Evolutionary conservation across 2,329 filamentous ascomycete genomes (phyloP).

Genomic region (Colletotrichum sojae): DNA sequence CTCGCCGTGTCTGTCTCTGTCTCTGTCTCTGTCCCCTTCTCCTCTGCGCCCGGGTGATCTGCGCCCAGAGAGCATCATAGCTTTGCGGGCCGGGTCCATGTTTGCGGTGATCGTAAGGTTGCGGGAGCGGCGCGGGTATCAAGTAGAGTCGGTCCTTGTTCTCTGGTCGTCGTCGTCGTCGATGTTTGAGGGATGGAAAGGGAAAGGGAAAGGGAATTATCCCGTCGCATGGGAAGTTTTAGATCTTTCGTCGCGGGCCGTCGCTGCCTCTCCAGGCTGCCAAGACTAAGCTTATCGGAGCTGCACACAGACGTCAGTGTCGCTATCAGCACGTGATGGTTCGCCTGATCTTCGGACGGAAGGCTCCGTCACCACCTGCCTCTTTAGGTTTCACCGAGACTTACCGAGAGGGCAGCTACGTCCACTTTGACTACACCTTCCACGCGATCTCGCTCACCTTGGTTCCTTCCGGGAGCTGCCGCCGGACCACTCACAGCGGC

Average conservation of each 20-base stretch:
- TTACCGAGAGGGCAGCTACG: neutral
- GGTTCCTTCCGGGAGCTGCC: neutral
- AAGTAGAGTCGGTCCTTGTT: neutral
- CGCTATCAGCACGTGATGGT: constrained; percentile 5
- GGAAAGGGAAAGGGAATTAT: neutral
- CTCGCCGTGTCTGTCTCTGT: constrained; percentile 42
- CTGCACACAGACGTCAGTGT: constrained; percentile 16
- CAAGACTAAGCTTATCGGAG: constrained; percentile 2
- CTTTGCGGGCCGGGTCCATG: constrained; percentile 70
- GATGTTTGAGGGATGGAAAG: neutral
- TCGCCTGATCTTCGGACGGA: neutral
- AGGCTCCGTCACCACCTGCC: neutral
- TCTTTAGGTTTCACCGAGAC: neutral
- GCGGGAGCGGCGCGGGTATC: neutral
- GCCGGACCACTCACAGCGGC: constrained; percentile 3
- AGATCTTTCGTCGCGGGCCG: neutral
- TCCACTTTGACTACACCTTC: neutral
- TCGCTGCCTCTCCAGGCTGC: neutral
- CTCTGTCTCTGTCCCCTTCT: constrained; percentile 1
- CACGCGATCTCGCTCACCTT: neutral
- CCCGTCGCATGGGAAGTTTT: neutral
- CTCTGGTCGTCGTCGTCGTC: constrained; percentile 9
- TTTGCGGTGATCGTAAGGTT: constrained; percentile 39
- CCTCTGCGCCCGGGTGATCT: constrained; percentile 55
- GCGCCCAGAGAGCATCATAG: constrained; percentile 64